Evolutionary conservation across 192 early-diverging fungal species (phyloP), one percentile per base, ranked within the genome.

Genomic region (Backusella liffmaniae): DNA sequence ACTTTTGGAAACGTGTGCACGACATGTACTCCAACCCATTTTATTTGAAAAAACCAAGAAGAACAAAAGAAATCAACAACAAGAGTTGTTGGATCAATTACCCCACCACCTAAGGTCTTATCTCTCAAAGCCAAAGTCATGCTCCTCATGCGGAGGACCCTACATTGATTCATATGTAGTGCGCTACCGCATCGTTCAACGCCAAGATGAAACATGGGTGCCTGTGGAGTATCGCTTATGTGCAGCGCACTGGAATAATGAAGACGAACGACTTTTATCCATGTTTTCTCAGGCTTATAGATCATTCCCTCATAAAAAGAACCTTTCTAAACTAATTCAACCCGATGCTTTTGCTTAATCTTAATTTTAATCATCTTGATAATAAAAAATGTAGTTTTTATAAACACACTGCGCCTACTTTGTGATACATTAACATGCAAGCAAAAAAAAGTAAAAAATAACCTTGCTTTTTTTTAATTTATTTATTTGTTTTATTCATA

Each of bases 71-170:
- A 83, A 91, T 37, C 71, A 90, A 8, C 71, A 90, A 8, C 81
- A 85, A 5, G 13, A 10, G 0, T 1, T 30, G 2, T 23, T 74
- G 23, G 5, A 12, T 26, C 46, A 39, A 18, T 71, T 88, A 10
- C 84, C 85, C 6, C 75, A 77, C 9, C 83, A 94, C 65, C n/a
- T 97, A 12, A 88, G 88, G 77, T 75, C 76, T 16, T 95, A 93
- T 75, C 75, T 97, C 30, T 79, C 82, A 4, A 87, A 85, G 12
- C 85, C 88, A 0, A 79, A 84, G 21, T 67, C 76, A 13, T 97
- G 95, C 78, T 86, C 91, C 7, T 93, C 90, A 83, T 97, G 95
- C 79, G 83, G 84, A 15, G 93, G 93, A 13, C 94, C 95, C 30
- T 94, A 91, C 71, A 91, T 94, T 78, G 89, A 93, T 35, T 75